Base-by-base conservation (phyloP, 768 basidiomycete species). In the Leccinum obscurum region DNA sequence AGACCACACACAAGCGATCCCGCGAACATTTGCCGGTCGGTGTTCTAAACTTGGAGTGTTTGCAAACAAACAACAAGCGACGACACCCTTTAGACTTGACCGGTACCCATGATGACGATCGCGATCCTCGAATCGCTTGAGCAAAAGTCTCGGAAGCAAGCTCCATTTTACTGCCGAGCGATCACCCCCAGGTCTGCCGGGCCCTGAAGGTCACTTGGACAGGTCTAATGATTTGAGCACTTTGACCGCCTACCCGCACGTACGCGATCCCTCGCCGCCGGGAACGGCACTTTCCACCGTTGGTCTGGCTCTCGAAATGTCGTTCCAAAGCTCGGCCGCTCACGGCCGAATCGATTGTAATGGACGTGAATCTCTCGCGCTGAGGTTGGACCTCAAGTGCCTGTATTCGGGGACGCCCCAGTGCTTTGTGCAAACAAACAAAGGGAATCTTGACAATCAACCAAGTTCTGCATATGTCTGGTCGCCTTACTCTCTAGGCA, bases 1-100 rank as follows among this genome's bases (percentile, higher is more conserved):
- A 52, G 44, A 20, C 10, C 44, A 20, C 2, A 20, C 2, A 0
- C 24, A 32, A 17, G 70, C 70, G 70, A 69, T 72, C 70, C 70
- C 70, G 70, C 70, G 70, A 72, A 64, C 64, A 56, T 70, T 71
- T 68, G 58, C 66, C 71, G 66, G 62, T 58, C 70, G 68, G 68
- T 50, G 52, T 66, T 65, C 59, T 41, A 59, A 62, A 57, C 52
- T 52, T 57, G 53, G 55, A 61, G 62, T 44, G 57, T 35, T 44
- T 44, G 41, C 41, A 44, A 30, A 30, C 28, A n/a, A 24, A 37
- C 49, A 57, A 54, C 67, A 72, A 73, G 69, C 70, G 70, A 72
- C 57, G 71, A 70, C 55, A 56, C 37, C 60, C 60, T 37, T 64
- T 66, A 69, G 41, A 61, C 69, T 61, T 54, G 64, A 56, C 34